Evolutionary conservation across 192 early-diverging fungal genomes (phyloP).

Genomic region (Pecoramyces ruminantium): DNA sequence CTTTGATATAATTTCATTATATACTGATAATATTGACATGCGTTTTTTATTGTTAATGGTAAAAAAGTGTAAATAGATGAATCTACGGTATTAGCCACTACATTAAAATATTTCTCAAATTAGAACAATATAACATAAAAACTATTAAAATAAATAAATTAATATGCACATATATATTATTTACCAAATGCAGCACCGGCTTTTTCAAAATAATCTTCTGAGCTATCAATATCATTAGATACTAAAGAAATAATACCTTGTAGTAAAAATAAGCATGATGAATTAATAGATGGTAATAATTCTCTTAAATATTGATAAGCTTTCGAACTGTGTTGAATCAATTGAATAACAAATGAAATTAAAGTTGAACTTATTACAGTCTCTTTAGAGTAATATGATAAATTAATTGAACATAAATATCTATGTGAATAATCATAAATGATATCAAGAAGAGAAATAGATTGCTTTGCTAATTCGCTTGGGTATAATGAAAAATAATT

Average conservation of each 20-base stretch:
- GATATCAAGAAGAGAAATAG: not conserved
- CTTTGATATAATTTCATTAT: not conserved
- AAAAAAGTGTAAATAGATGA: not conserved
- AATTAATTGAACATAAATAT: not conserved
- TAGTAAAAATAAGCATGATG: not conserved
- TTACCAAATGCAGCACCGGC: not conserved
- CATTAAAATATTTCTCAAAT: no score
- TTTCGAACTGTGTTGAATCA: not conserved
- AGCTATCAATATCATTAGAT: not conserved
- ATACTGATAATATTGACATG: not conserved
- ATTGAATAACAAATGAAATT: not conserved
- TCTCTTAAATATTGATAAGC: not conserved
- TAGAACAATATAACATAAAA: no score
- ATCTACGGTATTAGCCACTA: not conserved
- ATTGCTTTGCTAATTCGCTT: not conserved
- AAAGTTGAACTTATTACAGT: not conserved
- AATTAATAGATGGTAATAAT: not conserved
- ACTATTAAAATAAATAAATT: no score
- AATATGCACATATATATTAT: no score
- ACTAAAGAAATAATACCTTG: not conserved
- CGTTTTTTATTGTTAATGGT: not conserved
- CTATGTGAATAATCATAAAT: not conserved
- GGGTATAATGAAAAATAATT: not conserved
- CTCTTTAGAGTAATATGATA: not conserved
- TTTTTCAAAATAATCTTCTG: not conserved